Evolutionary conservation across 768 basidiomycete genomes (phyloP).

Genomic region (Leccinum incarnatum): DNA sequence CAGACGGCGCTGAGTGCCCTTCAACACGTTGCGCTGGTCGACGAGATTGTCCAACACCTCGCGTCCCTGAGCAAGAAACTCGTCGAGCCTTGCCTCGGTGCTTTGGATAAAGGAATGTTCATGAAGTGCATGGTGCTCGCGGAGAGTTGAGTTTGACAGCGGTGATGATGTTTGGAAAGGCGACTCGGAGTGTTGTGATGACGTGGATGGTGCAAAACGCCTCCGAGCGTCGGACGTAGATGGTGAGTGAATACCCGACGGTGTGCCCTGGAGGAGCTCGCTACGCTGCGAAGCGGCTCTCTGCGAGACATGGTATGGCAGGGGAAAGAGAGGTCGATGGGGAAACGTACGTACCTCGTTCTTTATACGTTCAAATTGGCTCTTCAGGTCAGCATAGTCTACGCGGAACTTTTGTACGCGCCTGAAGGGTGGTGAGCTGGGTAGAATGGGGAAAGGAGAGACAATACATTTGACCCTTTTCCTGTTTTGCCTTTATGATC

Average conservation of each 20-base stretch:
- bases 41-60: constrained; percentile 90
- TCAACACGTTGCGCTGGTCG: constrained; percentile 90
- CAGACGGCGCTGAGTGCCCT: constrained; percentile 87
- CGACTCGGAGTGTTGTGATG: constrained; percentile 77
- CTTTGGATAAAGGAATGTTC: constrained; percentile 90
- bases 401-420: constrained; percentile 89
- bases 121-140: constrained; percentile 77
- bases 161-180: constrained; percentile 71
- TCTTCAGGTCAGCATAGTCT: constrained; percentile 81
- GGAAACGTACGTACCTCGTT: constrained; percentile 37
- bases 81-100: constrained; percentile 79
- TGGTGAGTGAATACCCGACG: constrained; percentile 36
- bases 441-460: not conserved
- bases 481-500: constrained; percentile 93
- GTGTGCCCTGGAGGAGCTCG: constrained; percentile 56
- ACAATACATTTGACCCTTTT: constrained; percentile 87
- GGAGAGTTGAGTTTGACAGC: constrained; percentile 48
- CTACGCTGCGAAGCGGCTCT: constrained; percentile 55
- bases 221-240: constrained; percentile 54
- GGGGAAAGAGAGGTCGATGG: not conserved
- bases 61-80: constrained; percentile 88
- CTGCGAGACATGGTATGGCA: constrained; percentile 35
- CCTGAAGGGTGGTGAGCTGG: constrained; percentile 40
- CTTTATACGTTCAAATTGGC: constrained; percentile 80
- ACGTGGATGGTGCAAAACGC: constrained; percentile 48